A percentile compares a stretch with the other conserved stretches of the same genome.
Evolutionary conservation across 345 rosid species (phyloP).

Genomic region (Clausena lansium): DNA sequence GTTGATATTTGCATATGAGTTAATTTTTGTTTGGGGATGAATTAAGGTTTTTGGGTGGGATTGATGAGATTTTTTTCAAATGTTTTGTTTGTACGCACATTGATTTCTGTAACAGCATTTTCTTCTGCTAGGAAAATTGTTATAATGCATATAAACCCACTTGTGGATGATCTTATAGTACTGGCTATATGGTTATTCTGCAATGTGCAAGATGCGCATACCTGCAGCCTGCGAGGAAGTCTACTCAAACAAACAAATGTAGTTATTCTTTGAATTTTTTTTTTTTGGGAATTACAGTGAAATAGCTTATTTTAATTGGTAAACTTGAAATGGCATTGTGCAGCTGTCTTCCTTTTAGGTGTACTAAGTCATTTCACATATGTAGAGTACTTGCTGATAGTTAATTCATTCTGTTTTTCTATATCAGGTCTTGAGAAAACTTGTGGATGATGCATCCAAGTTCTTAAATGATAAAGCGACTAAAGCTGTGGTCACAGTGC

Average conservation of each 20-base stretch:
- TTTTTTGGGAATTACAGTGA: no score
- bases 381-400: background rate
- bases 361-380: background rate
- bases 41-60: background rate
- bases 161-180: background rate
- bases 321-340: background rate
- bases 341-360: background rate
- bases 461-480: conserved; percentile 66
- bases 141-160: background rate
- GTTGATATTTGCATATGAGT: background rate
- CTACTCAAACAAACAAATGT: background rate
- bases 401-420: background rate
- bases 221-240: background rate
- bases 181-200: background rate
- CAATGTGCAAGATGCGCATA: background rate
- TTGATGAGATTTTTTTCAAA: background rate
- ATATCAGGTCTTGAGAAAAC: conserved; percentile 85
- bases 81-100: background rate
- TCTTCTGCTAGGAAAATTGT: background rate
- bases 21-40: no score
- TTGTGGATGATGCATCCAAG: conserved; percentile 90
- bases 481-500: conserved; percentile 70
- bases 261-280: background rate
- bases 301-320: background rate
- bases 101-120: background rate